These are phyloP conservation scores for Geum urbanum DNA, from an alignment of 306 rosid genomes.

Conservation along the genomic window DNA sequence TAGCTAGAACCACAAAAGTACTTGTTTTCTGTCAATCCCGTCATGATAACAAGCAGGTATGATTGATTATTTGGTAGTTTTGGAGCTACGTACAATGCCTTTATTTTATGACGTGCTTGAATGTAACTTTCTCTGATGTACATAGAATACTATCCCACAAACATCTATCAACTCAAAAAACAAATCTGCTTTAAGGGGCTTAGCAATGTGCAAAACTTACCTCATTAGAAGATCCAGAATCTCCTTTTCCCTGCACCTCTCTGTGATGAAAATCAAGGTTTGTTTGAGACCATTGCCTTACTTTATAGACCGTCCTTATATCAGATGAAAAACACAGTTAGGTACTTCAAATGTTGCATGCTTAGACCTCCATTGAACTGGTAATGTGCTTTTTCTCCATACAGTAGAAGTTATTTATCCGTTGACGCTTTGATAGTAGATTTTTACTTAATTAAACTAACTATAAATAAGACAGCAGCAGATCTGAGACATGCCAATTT, in stretches of 20 bases:
- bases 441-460: not conserved
- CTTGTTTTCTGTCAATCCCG: not conserved
- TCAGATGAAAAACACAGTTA: conserved; percentile 26
- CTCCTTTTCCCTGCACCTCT: conserved; percentile 25
- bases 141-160: not conserved
- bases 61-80: not conserved
- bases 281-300: conserved; percentile 32
- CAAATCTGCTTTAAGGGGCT: not conserved
- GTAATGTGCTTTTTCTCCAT: not conserved
- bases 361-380: not conserved
- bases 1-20: not conserved
- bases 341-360: not conserved
- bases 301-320: conserved; percentile 38
- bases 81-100: not conserved
- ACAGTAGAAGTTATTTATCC: not conserved
- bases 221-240: conserved; percentile 34
- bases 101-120: not conserved
- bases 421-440: conserved; percentile 9
- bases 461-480: not conserved
- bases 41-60: not conserved
- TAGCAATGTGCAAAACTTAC: conserved; percentile 25
- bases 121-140: not conserved
- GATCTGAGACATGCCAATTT: not conserved
- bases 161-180: not conserved
- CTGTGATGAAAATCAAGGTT: conserved; percentile 12